Base-by-base conservation (phyloP, 176 grass and related monocot genomes). In the Carex scoparia region DNA sequence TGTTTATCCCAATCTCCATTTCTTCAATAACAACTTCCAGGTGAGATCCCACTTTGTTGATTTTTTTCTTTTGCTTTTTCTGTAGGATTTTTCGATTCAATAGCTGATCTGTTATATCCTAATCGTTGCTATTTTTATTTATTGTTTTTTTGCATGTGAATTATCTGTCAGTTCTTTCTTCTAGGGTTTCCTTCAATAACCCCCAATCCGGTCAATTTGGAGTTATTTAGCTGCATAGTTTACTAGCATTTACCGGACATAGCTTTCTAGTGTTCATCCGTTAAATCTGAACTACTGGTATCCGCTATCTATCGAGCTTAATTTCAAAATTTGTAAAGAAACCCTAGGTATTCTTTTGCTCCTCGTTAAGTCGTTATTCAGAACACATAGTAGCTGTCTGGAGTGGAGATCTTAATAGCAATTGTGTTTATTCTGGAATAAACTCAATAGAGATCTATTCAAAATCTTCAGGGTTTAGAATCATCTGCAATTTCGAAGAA, bases 1-100 rank as follows among this genome's bases (percentile, higher is more conserved):
- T 68, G 63, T 66, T 69, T 83, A 63, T 83, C 81, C 81, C 61
- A 83, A 83, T 83, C 81, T 83, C 44, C 61, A 83, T 40, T 63
- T 83, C 81, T 69, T 83, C 81, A 53, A 16, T 33, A 49, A 8
- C 42, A 48, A 62, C 44, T 83, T 42, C 44, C 62, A 83, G 80
- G 80, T 83, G 2, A 16, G 19, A 67, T 68, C 62, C 80, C 80
- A 54, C 44, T 77, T 54, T 30, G 12, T n/a, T 81, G 10, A 54
- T 55, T 8, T 68, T 8, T 54, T 53, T 10, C 18, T 54, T 68
- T 82, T 6, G 31, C 40, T 81, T 65, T 79, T 15, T 27, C 56
- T 65, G 13, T 81, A 40, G 79, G 61, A 28, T 61, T 61, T 30
- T 48, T 1, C 5, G 81, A 66, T 83, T 83, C 61, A 18, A 51